Base-by-base conservation (phyloP, 1,284 basidiomycete species). In the Hortiboletus rubellus region DNA sequence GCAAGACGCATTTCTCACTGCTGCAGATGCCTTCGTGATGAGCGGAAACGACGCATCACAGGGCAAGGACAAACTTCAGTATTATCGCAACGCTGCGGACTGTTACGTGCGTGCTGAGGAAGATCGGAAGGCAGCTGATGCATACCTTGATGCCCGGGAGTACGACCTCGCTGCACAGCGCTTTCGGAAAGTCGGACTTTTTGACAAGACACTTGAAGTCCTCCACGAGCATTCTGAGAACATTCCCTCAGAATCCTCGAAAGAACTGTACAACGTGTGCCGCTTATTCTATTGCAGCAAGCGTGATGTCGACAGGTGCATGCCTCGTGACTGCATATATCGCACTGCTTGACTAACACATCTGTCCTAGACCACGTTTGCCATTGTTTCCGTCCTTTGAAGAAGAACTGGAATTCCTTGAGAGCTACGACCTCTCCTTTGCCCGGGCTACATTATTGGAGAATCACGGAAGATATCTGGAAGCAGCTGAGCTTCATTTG, bases 401-500 rank as follows among this genome's bases (percentile, higher is more conserved):
- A 27, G 82, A 86, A 12, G 76, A 78, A 17, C 59, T 87, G 9
- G 79, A 83, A 43, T 89, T 84, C 58, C 76, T 85, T 46, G 80
- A 85, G 54, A 78, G 83, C 14, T 79, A 77, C 48, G 80, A 79
- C 24, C 74, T 89, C 7, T 80, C 84, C 55, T 63, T 79, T 15
- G 79, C 81, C 12, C 79, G 75, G n/a, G 81, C 80, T 0, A 66
- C 68, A 0, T 65, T 88, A 9, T 74, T 88, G n/a, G 75, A 79
- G 47, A 66, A 73, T 6, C 70, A 77, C 5, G 79, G 77, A 6
- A 71, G 76, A 57, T 75, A 71, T 46, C 55, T 64, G 0, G 82
- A 87, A 31, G 86, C 86, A 0, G 86, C 85, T 1, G 75, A 83
- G 17, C 64, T 86, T 17, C 80, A 85, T 60, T 65, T 84, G 3